These are phyloP conservation scores for Rutidosis leptorrhynchoides DNA, from an alignment of 129 eudicot species.

Conservation along the genomic window DNA sequence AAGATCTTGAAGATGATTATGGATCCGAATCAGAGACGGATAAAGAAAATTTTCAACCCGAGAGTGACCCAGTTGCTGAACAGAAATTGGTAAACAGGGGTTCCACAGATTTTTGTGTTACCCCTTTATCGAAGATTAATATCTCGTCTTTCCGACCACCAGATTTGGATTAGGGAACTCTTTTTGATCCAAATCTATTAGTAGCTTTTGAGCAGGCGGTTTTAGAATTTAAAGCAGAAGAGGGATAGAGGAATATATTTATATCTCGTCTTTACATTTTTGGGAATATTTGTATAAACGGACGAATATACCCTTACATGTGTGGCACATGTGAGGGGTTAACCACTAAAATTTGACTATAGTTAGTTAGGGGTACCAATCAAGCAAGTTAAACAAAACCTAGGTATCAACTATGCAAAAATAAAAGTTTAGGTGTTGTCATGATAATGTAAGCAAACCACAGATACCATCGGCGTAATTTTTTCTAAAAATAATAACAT, in stretches of 20 bases:
- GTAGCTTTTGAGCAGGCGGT: slow-evolving; percentile 74
- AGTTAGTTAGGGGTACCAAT: too few relatives aligned
- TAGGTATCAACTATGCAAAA: too few relatives aligned
- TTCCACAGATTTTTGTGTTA: slow-evolving; percentile 6
- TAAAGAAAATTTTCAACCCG: slow-evolving; percentile 59
- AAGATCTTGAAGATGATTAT: slow-evolving; percentile 53
- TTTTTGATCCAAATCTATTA: slow-evolving; percentile 70
- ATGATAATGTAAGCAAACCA: too few relatives aligned
- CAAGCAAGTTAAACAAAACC: too few relatives aligned
- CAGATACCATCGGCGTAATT: too few relatives aligned
- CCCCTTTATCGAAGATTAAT: slow-evolving; percentile 51
- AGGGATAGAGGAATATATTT: slow-evolving; percentile 46
- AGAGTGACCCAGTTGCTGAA: slow-evolving; percentile 11
- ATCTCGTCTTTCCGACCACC: slow-evolving; percentile 52
- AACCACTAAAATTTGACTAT: too few relatives aligned
- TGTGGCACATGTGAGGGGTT: too few relatives aligned
- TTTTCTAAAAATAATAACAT: too few relatives aligned
- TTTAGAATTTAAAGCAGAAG: slow-evolving; percentile 46
- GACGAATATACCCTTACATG: too few relatives aligned
- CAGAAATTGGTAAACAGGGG: not conserved
- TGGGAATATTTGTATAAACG: too few relatives aligned
- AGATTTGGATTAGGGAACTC: slow-evolving; percentile 58
- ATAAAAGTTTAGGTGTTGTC: too few relatives aligned
- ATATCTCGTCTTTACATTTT: not conserved
- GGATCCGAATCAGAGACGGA: slow-evolving; percentile 32